Base-by-base conservation (phyloP, 768 basidiomycete genomes). In the Paxillus rubicundulus region DNA sequence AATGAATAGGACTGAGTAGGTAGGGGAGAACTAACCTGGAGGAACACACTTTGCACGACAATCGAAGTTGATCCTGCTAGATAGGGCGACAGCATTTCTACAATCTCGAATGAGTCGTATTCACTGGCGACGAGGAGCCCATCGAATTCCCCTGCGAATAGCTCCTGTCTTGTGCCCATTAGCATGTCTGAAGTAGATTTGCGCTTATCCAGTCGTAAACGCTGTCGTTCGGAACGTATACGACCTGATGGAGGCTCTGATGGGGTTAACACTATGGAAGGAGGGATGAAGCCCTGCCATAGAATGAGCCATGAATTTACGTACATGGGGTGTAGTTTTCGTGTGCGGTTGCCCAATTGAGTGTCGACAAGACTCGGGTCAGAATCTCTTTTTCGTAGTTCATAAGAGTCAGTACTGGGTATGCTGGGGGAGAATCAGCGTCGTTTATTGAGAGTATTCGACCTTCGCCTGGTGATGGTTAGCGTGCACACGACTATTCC, bases 341-440 rank as follows among this genome's bases (percentile, higher is more conserved):
- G 51, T 92, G 85, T 14, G 86, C 84, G 10, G 90, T 88, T 20
- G 90, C 89, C 96, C 96, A 99, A 67, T 97, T 97, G 17, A 98
- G 70, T 0, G 84, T 83, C 2, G 79, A 74, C 51, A 92, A 71
- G 10, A 85, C 76, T 5, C 78, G 69, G 16, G 77, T 73, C n/a
- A 78, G 62, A 10, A 72, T 62, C 40, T 81, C 76, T 36, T 79
- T 72, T 13, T 80, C 72, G 63, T 94, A 92, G 71, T 98, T 98
- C 91, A 98, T 92, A 53, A 86, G 76, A 3, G 76, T 73, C 65
- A 93, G 69, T 18, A 93, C 80, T 12, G 90, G 89, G 68, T 92
- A 96, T 38, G 92, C 87, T 7, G 97, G 96, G 5, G 96, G 94
- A 12, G 89, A 92, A 61, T 98, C 96, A 30, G 86, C 82, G 56